Evolutionary conservation across 2,329 filamentous ascomycete species (phyloP).

Genomic region (Fusarium pseudocircinatum): DNA sequence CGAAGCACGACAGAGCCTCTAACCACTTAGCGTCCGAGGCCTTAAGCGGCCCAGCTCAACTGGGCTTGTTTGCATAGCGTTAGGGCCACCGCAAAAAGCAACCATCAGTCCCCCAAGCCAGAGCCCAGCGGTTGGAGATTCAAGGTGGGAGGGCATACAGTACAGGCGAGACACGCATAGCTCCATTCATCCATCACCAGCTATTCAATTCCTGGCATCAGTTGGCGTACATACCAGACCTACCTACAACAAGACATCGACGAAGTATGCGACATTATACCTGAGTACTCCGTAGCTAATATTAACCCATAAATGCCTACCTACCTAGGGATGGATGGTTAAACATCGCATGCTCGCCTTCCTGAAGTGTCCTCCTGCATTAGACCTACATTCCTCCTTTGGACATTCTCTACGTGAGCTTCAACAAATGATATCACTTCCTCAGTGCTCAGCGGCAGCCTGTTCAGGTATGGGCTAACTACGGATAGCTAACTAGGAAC

Average conservation of each 20-base stretch:
- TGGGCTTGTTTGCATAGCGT: constrained; percentile 37
- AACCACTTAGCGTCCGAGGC: constrained; percentile 24
- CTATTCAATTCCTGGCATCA: background rate
- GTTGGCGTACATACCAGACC: background rate
- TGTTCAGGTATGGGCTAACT: background rate
- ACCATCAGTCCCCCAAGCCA: constrained; percentile 17
- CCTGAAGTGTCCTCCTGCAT: constrained; percentile 7
- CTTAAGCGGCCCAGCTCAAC: constrained; percentile 12
- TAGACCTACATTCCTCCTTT: background rate
- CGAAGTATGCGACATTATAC: background rate
- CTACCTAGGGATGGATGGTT: background rate
- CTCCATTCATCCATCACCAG: background rate
- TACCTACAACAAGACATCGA: background rate
- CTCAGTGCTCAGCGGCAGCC: background rate
- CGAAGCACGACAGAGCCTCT: constrained; percentile 13
- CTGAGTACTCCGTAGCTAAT: background rate
- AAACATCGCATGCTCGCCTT: background rate
- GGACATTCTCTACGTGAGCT: background rate
- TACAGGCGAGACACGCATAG: background rate
- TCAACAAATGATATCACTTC: background rate
- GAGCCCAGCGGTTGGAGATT: constrained; percentile 5
- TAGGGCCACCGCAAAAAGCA: constrained; percentile 42
- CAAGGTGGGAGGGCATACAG: background rate
- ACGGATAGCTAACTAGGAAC: background rate
- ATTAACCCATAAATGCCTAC: background rate